phyloP scores from a whole-genome alignment of 345 rosid genomes.

The Populus davidiana region DNA sequence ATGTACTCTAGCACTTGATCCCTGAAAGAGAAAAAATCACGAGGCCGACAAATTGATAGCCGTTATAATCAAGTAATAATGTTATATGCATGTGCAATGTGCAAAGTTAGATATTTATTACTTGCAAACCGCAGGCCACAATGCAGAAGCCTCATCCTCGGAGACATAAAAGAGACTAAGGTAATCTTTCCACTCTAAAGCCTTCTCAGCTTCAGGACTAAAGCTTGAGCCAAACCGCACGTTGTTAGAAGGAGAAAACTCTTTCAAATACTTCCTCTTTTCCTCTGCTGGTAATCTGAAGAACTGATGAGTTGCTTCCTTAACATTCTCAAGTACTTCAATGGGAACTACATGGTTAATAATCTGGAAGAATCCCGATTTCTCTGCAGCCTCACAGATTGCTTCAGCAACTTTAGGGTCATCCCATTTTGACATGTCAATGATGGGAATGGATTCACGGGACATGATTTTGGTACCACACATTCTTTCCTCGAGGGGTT shows the following conservation, averaged over 20 bases:
- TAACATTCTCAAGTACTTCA: slow-evolving; percentile 7
- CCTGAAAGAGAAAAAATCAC: neutral
- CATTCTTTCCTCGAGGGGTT: slow-evolving; percentile 12
- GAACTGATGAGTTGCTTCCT: slow-evolving; percentile 8
- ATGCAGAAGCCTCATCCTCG: slow-evolving; percentile 37
- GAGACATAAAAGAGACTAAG: slow-evolving; percentile 49
- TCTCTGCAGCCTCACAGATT: slow-evolving; percentile 24
- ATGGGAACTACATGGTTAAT: slow-evolving; percentile 19
- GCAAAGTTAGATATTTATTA: neutral
- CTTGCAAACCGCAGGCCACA: slow-evolving; percentile 50
- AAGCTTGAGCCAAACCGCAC: slow-evolving; percentile 41
- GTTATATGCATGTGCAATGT: neutral
- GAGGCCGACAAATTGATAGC: neutral
- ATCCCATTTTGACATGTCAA: slow-evolving; percentile 20
- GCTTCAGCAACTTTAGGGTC: slow-evolving; percentile 11
- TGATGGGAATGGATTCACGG: slow-evolving; percentile 10
- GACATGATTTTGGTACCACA: neutral
- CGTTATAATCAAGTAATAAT: neutral
- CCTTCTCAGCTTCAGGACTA: slow-evolving; percentile 41
- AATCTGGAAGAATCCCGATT: slow-evolving; percentile 17
- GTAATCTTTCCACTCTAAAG: slow-evolving; percentile 55
- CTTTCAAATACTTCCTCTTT: slow-evolving; percentile 16
- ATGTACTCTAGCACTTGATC: neutral
- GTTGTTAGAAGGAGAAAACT: slow-evolving; percentile 23
- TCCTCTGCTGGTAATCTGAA: slow-evolving; percentile 14